These are phyloP conservation scores for Cutaneotrichosporon spelunceum DNA, from an alignment of 1,284 basidiomycete species.

Conservation along the genomic window DNA sequence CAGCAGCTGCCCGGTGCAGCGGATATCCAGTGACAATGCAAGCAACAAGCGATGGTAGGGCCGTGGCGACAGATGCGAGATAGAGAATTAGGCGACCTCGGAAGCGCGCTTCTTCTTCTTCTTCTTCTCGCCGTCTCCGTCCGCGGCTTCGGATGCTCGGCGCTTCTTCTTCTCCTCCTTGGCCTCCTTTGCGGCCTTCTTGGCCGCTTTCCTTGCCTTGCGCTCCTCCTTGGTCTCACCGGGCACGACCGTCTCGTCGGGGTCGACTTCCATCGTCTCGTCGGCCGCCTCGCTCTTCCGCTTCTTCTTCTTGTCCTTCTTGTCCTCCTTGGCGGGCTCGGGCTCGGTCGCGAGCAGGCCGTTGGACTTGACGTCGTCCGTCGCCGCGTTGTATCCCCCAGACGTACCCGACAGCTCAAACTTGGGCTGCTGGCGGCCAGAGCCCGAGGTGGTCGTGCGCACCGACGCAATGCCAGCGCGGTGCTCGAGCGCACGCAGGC, in stretches of 20 bases:
- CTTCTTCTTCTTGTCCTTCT: slow-evolving; percentile 69
- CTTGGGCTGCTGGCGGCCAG: slow-evolving; percentile 62
- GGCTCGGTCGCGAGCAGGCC: slow-evolving; percentile 66
- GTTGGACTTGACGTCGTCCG: slow-evolving; percentile 67
- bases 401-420: slow-evolving; percentile 72
- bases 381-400: slow-evolving; percentile 71
- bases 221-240: slow-evolving; percentile 53
- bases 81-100: slow-evolving; percentile 8
- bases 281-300: slow-evolving; percentile 59
- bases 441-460: slow-evolving; percentile 59
- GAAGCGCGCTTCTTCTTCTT: slow-evolving; percentile 65
- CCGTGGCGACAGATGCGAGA: slow-evolving; percentile 1
- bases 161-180: slow-evolving; percentile 44
- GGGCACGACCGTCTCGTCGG: slow-evolving; percentile 52
- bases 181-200: slow-evolving; percentile 41
- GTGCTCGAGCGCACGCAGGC: slow-evolving; percentile 82
- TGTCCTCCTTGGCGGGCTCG: slow-evolving; percentile 63
- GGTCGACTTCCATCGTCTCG: slow-evolving; percentile 50
- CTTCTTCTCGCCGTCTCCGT: slow-evolving; percentile 55
- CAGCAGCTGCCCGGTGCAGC: slow-evolving; percentile 13
- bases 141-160: slow-evolving; percentile 49
- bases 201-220: slow-evolving; percentile 63
- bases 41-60: neutral
- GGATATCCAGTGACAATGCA: slow-evolving; percentile 20
- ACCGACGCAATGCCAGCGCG: slow-evolving; percentile 66